Evolutionary conservation across 2,329 filamentous ascomycete species (phyloP).

Genomic region (Alternaria panax): DNA sequence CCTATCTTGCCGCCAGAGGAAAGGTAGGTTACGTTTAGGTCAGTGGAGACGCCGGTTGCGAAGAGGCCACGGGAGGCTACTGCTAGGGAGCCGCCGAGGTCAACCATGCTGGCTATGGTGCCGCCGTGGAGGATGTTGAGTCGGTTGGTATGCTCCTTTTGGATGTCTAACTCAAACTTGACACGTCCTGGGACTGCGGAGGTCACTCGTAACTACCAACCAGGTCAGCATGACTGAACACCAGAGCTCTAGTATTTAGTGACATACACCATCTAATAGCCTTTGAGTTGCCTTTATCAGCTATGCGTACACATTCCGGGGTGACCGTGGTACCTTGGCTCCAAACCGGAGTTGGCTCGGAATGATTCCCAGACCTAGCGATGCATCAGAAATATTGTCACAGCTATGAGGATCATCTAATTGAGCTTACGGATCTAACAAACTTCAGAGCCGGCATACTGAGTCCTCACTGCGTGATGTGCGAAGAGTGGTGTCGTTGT

Average conservation of each 20-base stretch:
- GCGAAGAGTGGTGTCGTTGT: constrained; percentile 33
- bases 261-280: constrained; percentile 52
- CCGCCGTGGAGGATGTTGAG: constrained; percentile 79
- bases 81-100: constrained; percentile 71
- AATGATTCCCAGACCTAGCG: constrained; percentile 83
- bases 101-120: constrained; percentile 77
- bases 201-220: constrained; percentile 68
- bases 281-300: constrained; percentile 29
- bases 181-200: constrained; percentile 71
- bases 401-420: not conserved
- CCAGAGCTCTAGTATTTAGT: too few species aligned
- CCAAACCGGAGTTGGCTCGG: constrained; percentile 82
- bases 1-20: constrained; percentile 69
- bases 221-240: not conserved
- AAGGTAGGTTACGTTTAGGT: constrained; percentile 71
- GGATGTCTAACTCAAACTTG: constrained; percentile 77
- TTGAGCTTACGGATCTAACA: constrained; percentile 69
- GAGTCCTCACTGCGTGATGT: constrained; percentile 2
- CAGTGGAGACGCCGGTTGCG: constrained; percentile 71
- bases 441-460: constrained; percentile 63
- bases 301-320: not conserved
- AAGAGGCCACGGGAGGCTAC: constrained; percentile 71
- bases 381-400: not conserved
- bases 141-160: constrained; percentile 81
- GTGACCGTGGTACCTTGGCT: constrained; percentile 72